A percentile compares a stretch with the other conserved stretches of the same genome.
These are phyloP conservation scores for Eruca vesicaria DNA, from an alignment of 441 rosid genomes.

Conservation along the genomic window DNA sequence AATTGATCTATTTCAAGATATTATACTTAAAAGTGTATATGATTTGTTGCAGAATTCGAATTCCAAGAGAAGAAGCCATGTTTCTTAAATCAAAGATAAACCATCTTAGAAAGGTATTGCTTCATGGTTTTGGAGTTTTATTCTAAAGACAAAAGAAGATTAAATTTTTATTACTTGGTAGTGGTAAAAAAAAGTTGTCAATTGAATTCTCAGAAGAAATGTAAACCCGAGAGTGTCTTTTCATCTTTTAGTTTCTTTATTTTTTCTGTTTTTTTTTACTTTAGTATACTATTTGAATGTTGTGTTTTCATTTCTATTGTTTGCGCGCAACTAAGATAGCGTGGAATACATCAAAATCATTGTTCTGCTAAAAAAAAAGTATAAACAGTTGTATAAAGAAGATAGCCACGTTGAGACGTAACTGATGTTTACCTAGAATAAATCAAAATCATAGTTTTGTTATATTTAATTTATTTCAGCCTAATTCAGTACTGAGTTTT, in stretches of 20 bases:
- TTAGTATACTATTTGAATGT: too few species aligned
- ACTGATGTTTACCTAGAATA: too few species aligned
- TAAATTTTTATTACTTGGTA: constrained; percentile 13
- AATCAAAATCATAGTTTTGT: neutral
- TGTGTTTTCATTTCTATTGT: too few species aligned
- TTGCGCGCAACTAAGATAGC: too few species aligned
- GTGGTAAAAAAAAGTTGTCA: neutral
- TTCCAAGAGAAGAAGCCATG: constrained; percentile 30
- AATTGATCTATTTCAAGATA: constrained; percentile 2
- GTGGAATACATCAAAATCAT: too few species aligned
- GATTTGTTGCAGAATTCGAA: constrained; percentile 27
- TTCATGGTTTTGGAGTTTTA: constrained; percentile 9
- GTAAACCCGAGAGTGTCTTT: too few species aligned
- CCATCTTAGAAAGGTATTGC: constrained; percentile 13
- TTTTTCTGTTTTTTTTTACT: too few species aligned
- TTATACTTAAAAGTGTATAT: neutral
- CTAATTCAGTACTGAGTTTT: neutral
- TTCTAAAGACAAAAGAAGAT: neutral
- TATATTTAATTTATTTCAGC: neutral
- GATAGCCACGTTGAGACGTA: too few species aligned
- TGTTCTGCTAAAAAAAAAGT: too few species aligned
- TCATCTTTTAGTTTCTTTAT: too few species aligned
- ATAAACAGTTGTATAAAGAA: too few species aligned
- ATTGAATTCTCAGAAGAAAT: too few species aligned
- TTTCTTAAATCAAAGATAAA: constrained; percentile 2